Conservation (phyloP, 805 yeast species). For the Huiozyma sinensis region DNA sequence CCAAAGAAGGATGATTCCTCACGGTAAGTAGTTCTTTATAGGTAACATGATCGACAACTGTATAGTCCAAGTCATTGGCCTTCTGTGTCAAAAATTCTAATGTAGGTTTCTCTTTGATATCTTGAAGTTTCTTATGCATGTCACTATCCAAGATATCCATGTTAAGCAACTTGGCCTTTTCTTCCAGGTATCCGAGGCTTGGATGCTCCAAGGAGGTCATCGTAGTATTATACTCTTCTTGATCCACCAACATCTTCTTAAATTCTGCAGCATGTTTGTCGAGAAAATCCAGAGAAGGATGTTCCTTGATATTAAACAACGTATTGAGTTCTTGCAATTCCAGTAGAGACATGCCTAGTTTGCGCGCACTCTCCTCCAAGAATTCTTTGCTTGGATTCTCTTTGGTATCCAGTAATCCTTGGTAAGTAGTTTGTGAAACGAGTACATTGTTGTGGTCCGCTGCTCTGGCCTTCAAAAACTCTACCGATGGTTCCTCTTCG, state of each 20-base stretch:
- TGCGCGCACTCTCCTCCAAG: background rate
- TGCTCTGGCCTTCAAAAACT: background rate
- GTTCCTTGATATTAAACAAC: background rate
- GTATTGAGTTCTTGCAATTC: background rate
- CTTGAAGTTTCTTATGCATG: background rate
- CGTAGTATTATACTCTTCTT: background rate
- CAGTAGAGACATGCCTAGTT: background rate
- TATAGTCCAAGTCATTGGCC: background rate
- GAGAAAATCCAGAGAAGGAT: background rate
- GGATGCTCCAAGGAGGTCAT: background rate
- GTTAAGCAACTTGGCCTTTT: conserved; percentile 13
- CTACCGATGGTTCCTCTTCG: background rate
- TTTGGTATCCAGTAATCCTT: background rate
- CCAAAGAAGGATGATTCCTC: background rate
- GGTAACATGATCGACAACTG: too few relatives aligned
- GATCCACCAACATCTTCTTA: background rate
- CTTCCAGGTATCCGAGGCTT: background rate
- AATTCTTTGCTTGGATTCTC: background rate
- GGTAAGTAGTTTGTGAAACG: background rate
- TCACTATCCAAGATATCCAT: background rate
- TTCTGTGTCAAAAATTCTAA: background rate
- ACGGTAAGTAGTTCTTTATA: background rate
- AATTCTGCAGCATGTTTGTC: background rate
- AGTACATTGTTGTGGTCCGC: background rate
- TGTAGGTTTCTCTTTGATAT: background rate